These are phyloP conservation scores for Handroanthus guayacan DNA, from an alignment of 257 asterid genomes.

Conservation along the genomic window DNA sequence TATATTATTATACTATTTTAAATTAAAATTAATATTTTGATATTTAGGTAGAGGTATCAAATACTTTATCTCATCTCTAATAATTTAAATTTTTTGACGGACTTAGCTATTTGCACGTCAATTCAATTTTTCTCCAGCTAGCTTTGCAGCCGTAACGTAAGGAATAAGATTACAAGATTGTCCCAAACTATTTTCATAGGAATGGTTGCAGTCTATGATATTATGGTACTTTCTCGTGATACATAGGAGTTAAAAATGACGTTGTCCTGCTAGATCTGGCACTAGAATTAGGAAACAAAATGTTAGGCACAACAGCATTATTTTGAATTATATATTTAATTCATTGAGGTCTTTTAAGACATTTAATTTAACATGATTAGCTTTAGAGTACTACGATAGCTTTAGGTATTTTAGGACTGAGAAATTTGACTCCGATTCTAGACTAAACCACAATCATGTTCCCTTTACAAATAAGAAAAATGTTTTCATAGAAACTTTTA, in stretches of 20 bases:
- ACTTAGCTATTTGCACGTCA: too few species aligned
- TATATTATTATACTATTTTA: too few species aligned
- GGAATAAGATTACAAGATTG: background rate
- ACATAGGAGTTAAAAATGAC: background rate
- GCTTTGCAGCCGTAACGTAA: background rate
- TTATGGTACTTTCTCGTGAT: slow-evolving; percentile 18
- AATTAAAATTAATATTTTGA: too few species aligned
- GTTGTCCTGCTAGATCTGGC: background rate
- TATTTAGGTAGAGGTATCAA: too few species aligned
- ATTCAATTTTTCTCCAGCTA: background rate
- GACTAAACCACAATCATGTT: background rate
- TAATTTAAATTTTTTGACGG: too few species aligned
- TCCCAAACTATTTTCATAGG: background rate
- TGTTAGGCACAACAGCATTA: background rate
- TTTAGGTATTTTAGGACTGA: background rate
- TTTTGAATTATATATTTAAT: too few species aligned
- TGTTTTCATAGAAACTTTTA: too few species aligned
- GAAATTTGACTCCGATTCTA: background rate
- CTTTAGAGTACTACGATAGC: too few species aligned
- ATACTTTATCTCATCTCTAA: too few species aligned
- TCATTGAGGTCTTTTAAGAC: too few species aligned
- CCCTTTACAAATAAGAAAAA: background rate
- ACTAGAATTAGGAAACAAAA: slow-evolving; percentile 3
- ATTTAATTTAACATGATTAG: too few species aligned
- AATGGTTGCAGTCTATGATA: background rate